These are phyloP conservation scores for Periconia digitata DNA, from an alignment of 2,329 filamentous ascomycete genomes.

Conservation along the genomic window DNA sequence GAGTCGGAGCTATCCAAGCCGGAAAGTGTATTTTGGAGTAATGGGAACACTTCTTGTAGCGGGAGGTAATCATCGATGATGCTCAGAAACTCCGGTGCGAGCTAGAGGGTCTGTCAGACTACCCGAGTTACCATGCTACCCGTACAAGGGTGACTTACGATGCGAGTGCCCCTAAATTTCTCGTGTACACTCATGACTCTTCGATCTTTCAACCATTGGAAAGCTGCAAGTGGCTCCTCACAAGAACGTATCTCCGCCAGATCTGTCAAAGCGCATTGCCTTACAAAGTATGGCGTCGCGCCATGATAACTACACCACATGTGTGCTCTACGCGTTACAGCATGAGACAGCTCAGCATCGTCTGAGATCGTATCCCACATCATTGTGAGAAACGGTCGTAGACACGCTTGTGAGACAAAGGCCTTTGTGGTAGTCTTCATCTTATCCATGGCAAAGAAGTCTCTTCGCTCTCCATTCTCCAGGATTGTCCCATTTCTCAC, in stretches of 20 bases:
- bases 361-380: constrained; percentile 44
- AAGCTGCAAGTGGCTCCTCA: constrained; percentile 39
- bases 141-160: no score
- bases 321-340: constrained; percentile 37
- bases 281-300: constrained; percentile 31
- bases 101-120: constrained; percentile 16
- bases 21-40: constrained; percentile 25
- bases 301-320: constrained; percentile 44
- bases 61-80: constrained; percentile 35
- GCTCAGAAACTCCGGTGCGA: constrained; percentile 31
- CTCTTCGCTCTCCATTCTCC: constrained; percentile 35
- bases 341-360: constrained; percentile 35
- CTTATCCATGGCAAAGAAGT: constrained; percentile 44
- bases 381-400: constrained; percentile 39
- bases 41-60: constrained; percentile 30
- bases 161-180: constrained; percentile 30
- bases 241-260: constrained; percentile 25
- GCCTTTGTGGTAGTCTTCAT: constrained; percentile 42
- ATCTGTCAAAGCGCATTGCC: constrained; percentile 26
- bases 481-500: constrained; percentile 41
- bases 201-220: constrained; percentile 41
- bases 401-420: constrained; percentile 40
- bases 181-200: constrained; percentile 42
- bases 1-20: constrained; percentile 26
- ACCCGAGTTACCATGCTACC: neutral